phyloP scores from a whole-genome alignment of 768 basidiomycete species.

The Termitomyces sp. region DNA sequence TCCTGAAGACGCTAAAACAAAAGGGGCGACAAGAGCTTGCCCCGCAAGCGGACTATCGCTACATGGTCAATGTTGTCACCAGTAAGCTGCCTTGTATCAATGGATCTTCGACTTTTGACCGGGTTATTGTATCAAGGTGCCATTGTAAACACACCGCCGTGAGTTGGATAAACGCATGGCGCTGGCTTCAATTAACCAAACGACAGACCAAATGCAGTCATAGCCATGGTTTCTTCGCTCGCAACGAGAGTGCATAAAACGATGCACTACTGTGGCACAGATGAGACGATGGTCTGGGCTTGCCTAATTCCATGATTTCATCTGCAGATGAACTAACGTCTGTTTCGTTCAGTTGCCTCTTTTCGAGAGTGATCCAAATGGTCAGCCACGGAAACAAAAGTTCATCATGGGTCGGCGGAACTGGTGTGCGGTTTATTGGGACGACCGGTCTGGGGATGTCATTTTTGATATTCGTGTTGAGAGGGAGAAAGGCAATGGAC shows the following conservation, averaged over 20 bases:
- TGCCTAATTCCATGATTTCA: neutral
- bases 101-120: neutral
- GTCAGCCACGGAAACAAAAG: slow-evolving; percentile 67
- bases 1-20: slow-evolving; percentile 60
- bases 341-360: slow-evolving; percentile 53
- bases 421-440: slow-evolving; percentile 72
- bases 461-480: slow-evolving; percentile 86
- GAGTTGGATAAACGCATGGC: slow-evolving; percentile 19
- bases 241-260: slow-evolving; percentile 83
- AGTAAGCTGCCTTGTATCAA: slow-evolving; percentile 39
- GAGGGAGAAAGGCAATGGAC: slow-evolving; percentile 74
- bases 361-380: slow-evolving; percentile 75
- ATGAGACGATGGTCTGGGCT: slow-evolving; percentile 72
- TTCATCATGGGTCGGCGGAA: slow-evolving; percentile 87
- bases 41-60: slow-evolving; percentile 66
- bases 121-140: slow-evolving; percentile 46
- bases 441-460: slow-evolving; percentile 54
- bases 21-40: slow-evolving; percentile 44
- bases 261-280: slow-evolving; percentile 75
- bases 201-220: slow-evolving; percentile 61
- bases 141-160: slow-evolving; percentile 94
- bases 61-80: slow-evolving; percentile 87
- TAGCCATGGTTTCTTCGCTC: slow-evolving; percentile 75
- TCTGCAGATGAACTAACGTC: neutral
- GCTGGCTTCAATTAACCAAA: neutral